These are phyloP conservation scores for Eucalyptus guilfoylei DNA, from an alignment of 345 rosid species.

Conservation along the genomic window DNA sequence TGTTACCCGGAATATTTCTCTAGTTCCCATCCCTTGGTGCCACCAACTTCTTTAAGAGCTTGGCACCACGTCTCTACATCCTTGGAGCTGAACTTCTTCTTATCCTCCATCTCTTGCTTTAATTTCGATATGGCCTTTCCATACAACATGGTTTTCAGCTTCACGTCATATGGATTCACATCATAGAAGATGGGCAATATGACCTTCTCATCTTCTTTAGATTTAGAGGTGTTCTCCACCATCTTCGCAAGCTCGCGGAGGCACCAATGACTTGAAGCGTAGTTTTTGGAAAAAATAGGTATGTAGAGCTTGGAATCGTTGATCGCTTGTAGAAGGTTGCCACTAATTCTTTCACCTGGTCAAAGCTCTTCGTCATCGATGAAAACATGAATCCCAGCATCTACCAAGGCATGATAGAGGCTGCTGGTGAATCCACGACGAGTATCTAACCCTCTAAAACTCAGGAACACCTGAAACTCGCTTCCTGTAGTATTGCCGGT, in stretches of 20 bases:
- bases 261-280: not conserved
- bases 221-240: not conserved
- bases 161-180: accelerated
- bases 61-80: too few relatives aligned
- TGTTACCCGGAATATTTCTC: too few relatives aligned
- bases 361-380: not conserved
- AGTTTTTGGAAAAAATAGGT: not conserved
- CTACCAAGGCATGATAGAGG: not conserved
- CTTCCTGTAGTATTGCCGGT: accelerated
- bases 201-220: not conserved
- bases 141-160: not conserved
- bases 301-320: not conserved
- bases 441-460: too few relatives aligned
- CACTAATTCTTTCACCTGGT: not conserved
- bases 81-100: too few relatives aligned
- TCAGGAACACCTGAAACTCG: accelerated
- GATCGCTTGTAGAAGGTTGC: not conserved
- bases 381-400: not conserved
- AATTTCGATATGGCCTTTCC: too few relatives aligned
- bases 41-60: too few relatives aligned
- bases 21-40: too few relatives aligned
- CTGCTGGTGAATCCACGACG: accelerated
- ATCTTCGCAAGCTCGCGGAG: not conserved
- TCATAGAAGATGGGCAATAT: not conserved
- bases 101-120: accelerated